These are phyloP conservation scores for Pseudogymnoascus sp. DNA, from an alignment of 2,329 filamentous ascomycete species.

Conservation along the genomic window DNA sequence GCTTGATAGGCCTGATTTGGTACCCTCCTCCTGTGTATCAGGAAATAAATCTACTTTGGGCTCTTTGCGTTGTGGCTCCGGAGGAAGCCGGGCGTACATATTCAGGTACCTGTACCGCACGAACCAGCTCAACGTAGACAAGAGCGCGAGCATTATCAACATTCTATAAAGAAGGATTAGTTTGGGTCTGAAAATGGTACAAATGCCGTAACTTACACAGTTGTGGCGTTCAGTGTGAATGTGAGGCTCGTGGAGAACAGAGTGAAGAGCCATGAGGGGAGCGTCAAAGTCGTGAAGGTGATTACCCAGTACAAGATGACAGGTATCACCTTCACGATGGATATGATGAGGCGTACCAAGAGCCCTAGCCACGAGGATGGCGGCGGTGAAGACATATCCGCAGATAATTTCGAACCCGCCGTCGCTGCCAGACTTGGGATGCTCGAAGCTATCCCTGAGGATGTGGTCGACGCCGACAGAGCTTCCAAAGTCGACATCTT, in stretches of 20 bases:
- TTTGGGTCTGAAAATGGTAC: conserved; percentile 1
- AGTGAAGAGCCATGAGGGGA: conserved; percentile 84
- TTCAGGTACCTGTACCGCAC: conserved; percentile 93
- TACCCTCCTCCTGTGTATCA: conserved; percentile 81
- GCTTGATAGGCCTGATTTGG: conserved; percentile 86
- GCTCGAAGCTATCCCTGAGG: not conserved
- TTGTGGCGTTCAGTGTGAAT: conserved; percentile 98
- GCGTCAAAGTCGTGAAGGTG: conserved; percentile 77
- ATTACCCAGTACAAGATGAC: conserved; percentile 69
- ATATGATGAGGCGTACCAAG: conserved; percentile 49
- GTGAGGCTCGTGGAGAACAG: conserved; percentile 90
- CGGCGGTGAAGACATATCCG: conserved; percentile 4
- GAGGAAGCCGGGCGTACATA: conserved; percentile 90
- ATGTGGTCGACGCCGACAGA: not conserved
- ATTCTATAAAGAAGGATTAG: conserved; percentile 43
- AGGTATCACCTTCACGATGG: conserved; percentile 49
- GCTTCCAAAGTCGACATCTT: conserved; percentile 8
- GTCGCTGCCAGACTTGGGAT: not conserved
- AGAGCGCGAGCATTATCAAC: conserved; percentile 67
- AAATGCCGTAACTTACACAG: conserved; percentile 55
- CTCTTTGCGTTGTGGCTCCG: conserved; percentile 92
- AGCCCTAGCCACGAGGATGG: conserved; percentile 49
- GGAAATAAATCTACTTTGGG: conserved; percentile 93
- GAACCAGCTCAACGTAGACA: conserved; percentile 87
- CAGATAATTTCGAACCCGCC: not conserved